A percentile compares a stretch with the other conserved stretches of the same genome.
phyloP scores from a whole-genome alignment of 2,329 filamentous ascomycete species.

The Akanthomyces lecanii region DNA sequence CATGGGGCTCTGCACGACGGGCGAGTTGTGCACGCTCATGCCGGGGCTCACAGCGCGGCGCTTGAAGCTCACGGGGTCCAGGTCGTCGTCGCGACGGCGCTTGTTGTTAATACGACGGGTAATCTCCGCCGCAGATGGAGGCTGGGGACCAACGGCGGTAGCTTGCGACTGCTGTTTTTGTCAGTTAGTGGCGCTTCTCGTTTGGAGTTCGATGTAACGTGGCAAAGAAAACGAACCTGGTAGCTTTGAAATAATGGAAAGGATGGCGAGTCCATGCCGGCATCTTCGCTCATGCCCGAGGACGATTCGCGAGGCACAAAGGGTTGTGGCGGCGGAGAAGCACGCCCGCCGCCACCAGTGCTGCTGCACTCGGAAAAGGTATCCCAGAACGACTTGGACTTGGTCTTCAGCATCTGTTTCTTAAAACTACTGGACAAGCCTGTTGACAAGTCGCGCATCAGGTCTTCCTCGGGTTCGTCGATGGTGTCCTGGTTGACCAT shows the following conservation, averaged over 20 bases:
- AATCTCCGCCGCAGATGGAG: conserved; percentile 67
- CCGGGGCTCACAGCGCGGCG: conserved; percentile 86
- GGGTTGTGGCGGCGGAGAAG: conserved; percentile 64
- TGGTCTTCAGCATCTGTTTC: conserved; percentile 67
- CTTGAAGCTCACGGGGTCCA: conserved; percentile 85
- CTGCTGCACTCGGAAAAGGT: conserved; percentile 66
- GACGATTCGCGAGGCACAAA: conserved; percentile 56
- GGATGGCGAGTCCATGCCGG: conserved; percentile 67
- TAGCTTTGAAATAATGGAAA: conserved; percentile 34
- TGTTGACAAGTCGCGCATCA: conserved; percentile 53
- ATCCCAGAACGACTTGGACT: conserved; percentile 69
- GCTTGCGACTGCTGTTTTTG: conserved; percentile 26
- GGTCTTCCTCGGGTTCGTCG: conserved; percentile 68
- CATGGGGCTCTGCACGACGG: conserved; percentile 78
- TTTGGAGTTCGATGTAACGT: no score
- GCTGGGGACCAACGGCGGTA: conserved; percentile 33
- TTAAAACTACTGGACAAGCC: conserved; percentile 66
- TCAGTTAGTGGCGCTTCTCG: conserved; percentile 20
- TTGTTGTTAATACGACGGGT: conserved; percentile 75
- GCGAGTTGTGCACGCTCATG: conserved; percentile 86
- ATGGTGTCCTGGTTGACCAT: conserved; percentile 60
- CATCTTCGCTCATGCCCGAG: conserved; percentile 63
- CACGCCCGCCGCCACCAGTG: conserved; percentile 40
- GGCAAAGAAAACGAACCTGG: conserved; percentile 21
- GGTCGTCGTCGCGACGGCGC: conserved; percentile 84